Evolutionary conservation across 129 eudicot genomes (phyloP).

Genomic region (Helianthus tuberosus): DNA sequence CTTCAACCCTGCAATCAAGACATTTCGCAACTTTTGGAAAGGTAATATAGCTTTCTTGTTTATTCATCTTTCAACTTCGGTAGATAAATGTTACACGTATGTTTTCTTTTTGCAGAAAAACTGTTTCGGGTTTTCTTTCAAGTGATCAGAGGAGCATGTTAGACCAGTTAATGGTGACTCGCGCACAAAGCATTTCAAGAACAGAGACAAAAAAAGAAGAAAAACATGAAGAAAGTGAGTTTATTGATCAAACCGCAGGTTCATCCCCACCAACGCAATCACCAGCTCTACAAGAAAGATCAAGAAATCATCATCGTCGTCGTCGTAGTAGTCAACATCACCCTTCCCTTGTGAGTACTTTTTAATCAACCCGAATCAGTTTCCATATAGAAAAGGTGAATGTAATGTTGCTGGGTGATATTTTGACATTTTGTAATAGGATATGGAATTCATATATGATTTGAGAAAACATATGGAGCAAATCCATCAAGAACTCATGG

Average conservation of each 20-base stretch:
- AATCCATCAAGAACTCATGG: conserved; percentile 62
- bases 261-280: conserved; percentile 21
- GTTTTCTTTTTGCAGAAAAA: conserved; percentile 44
- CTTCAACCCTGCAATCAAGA: conserved; percentile 55
- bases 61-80: neutral
- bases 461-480: conserved; percentile 68
- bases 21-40: conserved; percentile 59
- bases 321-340: conserved; percentile 34
- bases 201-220: neutral
- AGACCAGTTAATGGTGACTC: conserved; percentile 59
- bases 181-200: conserved; percentile 34
- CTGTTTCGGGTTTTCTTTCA: conserved; percentile 65
- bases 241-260: conserved; percentile 36
- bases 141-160: conserved; percentile 56
- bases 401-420: neutral
- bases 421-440: conserved; percentile 38
- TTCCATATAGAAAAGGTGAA: neutral
- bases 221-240: conserved; percentile 23
- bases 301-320: conserved; percentile 45
- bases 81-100: neutral
- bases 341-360: conserved; percentile 50
- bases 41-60: conserved; percentile 32
- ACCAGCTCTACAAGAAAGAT: conserved; percentile 8
- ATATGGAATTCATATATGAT: conserved; percentile 66
- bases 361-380: neutral